Base-by-base conservation (phyloP, 176 grass and related monocot species). In the Raddia distichophylla region DNA sequence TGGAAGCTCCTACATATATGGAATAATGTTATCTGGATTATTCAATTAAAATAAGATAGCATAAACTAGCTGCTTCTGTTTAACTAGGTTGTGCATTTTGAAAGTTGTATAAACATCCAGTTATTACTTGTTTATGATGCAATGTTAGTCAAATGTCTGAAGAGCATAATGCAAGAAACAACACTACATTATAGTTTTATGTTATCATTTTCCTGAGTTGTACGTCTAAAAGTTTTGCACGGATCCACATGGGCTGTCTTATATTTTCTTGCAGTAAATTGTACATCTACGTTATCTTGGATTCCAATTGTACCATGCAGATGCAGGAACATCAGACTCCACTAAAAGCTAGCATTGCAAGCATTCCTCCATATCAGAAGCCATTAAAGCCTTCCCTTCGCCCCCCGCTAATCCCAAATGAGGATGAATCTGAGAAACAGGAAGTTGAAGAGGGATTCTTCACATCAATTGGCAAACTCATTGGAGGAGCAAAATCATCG, bases 371-470 rank as follows among this genome's bases (percentile, higher is more conserved):
- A 35, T 91, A 90, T 82, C 86, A 91, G 81, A 91, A 82, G 64
- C 89, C 81, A 60, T 64, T 82, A 27, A 98, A 83, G 62, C 62
- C 86, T 60, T 84, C 86, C 47, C 60, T 89, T 58, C 69, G 73
- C 5, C 81, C 88, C 1, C 86, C 93, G 1, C 62, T 95, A 48
- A 93, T 98, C 67, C 96, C 90, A 19, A 82, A 44, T 16, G 73
- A 88, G 51, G 84, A 87, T 16, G 91, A 93, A 84, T 64, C 81
- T 3, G 89, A 62, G 60, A 95, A 93, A 66, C 86, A 81, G 77
- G 93, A 91, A 63, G 82, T 73, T 13, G 84, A 92, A 90, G 92
- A 88, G 79, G 90, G 90, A 0, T 59, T 93, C 50, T 89, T 93
- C 79, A 80, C 77, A 15, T 84, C 90, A 64, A 81, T 89, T 5